Base-by-base conservation (phyloP, 495 filamentous ascomycete genomes). In the Ramalina peruviana region DNA sequence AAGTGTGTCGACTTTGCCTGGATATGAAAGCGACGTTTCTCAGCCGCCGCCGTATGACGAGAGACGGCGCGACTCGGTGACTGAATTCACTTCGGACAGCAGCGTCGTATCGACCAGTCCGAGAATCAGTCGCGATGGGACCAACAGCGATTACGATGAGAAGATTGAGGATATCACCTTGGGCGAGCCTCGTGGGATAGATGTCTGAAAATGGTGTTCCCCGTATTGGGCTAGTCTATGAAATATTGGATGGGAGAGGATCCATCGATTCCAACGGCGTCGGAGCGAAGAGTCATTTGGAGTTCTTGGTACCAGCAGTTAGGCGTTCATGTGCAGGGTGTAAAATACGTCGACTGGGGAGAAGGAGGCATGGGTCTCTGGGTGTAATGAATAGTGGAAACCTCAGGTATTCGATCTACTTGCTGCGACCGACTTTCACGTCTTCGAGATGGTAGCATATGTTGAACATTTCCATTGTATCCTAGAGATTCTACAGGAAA, bases 31-130 rank as follows among this genome's bases (percentile, higher is more conserved):
- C 20, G 58, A 60, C 25, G 58, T 53, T 3, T 53, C 52, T 13
- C 49, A 51, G 25, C 58, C 58, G 33, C 58, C 58, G n/a, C 43
- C 49, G 16, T 60, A 60, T 47, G 51, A 54, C n/a, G 49, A 43
- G 11, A 40, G 26, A 12, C 40, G 47, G 3, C 40, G 3, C 3
- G 47, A 38, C 3, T 51, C 48, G 17, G 53, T 51, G 12, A 46
- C 47, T 10, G 55, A 60, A 12, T 54, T 60, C 36, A 55, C 53
- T 33, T 46, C 52, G 20, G 50, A 60, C 30, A 60, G 58, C 39
- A 60, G 58, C 17, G 58, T 60, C 36, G 47, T 60, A 19, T 55
- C 52, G 39, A 60, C 58, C 13, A 58, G 56, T 54, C 58, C 58
- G 27, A 49, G 58, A 48, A 58, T 58, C 15, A 60, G 58, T 44